Conservation (phyloP, 2,329 filamentous ascomycete genomes). For the Colletotrichum tanaceti region DNA sequence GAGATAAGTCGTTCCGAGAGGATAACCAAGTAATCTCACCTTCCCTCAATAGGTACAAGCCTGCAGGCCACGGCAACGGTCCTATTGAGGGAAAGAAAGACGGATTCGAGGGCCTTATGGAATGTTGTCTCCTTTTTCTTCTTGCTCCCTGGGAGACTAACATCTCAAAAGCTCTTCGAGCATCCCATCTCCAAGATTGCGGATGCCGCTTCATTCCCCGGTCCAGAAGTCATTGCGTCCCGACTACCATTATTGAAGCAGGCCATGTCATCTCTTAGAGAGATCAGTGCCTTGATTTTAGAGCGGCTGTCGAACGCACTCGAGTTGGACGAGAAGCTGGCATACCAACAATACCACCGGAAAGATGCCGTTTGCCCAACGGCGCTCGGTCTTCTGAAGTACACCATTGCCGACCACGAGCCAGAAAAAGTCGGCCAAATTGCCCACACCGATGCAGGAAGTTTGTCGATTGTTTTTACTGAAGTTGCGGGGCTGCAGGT, state of each 20-base stretch:
- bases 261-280: constrained; percentile 13
- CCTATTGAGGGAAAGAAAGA: constrained; percentile 25
- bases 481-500: constrained; percentile 41
- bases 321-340: not conserved
- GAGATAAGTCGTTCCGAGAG: no score
- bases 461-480: constrained; percentile 43
- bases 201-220: constrained; percentile 11
- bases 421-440: constrained; percentile 23
- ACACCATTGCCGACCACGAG: constrained; percentile 19
- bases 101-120: constrained; percentile 25
- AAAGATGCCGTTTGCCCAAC: constrained; percentile 22
- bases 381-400: constrained; percentile 23
- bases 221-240: constrained; percentile 10
- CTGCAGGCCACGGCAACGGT: constrained; percentile 26
- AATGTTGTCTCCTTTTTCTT: not conserved
- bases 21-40: no score
- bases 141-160: not conserved
- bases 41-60: constrained; percentile 14
- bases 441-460: constrained; percentile 43
- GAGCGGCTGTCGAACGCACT: constrained; percentile 11
- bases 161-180: constrained; percentile 8
- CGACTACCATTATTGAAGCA: constrained; percentile 4
- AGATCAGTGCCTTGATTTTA: constrained; percentile 16
- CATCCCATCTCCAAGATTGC: constrained; percentile 21
- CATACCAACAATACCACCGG: constrained; percentile 18